Evolutionary conservation across 495 filamentous ascomycete genomes (phyloP), one percentile per base, ranked within the genome.

Genomic region (Penicillium steckii): DNA sequence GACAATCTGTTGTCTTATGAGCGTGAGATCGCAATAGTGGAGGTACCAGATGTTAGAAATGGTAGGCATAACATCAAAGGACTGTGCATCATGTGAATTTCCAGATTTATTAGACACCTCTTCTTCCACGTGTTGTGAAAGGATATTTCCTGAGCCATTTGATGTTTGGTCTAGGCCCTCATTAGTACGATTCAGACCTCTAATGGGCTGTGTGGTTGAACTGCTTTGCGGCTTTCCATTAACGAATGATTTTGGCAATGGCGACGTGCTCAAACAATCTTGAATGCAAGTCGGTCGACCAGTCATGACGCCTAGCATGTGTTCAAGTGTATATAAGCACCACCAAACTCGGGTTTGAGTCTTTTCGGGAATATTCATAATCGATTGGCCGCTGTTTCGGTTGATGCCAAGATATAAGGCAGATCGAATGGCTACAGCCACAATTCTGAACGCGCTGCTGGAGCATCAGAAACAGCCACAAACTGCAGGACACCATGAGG

Each of bases 261-360:
- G 79, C 8, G 76, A 71, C 23, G 76, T 33, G 10, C 48, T 44
- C 57, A 80, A 72, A 17, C 65, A 68, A 42, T 79, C 73, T 12
- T 70, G 68, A 26, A 85, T 78, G 40, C 73, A 78, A 25, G 77
- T 76, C 9, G 80, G 73, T 10, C 85, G 75, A 5, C 85, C 85
- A 6, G 82, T 86, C 70, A 86, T 84, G 17, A 77, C 69, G 22
- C 75, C 75, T n/a, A 88, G 70, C 18, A 72, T 62, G 38, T 82
- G 75, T 47, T 88, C 85, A 40, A 86, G 59, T 2, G 65, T 71
- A 50, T 80, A 82, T 3, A 88, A 52, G 22, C 81, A 80, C 79
- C 83, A 87, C 84, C 84, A 88, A 9, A 86, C 66, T 26, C 78
- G 76, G 38, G 79, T 75, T 23, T 82, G 72, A 27, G 76, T 68